These are phyloP conservation scores for Amniculicola lignicola DNA, from an alignment of 495 filamentous ascomycete species.

Conservation along the genomic window DNA sequence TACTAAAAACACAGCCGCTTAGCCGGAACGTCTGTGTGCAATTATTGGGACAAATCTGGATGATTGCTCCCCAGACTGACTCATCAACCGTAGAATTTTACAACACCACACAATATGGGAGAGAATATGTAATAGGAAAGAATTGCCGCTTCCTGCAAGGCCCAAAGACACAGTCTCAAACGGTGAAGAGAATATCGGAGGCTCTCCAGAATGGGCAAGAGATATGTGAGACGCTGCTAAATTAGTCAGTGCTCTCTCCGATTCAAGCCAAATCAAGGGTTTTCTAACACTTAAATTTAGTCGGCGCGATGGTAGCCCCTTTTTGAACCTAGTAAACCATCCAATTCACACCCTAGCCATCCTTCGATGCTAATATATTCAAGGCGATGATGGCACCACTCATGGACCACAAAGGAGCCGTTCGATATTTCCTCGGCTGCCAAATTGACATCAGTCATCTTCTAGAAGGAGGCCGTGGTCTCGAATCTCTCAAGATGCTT, in stretches of 20 bases:
- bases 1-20: no score
- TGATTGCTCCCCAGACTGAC: neutral
- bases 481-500: constrained; percentile 54
- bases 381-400: constrained; percentile 58
- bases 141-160: constrained; percentile 66
- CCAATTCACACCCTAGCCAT: neutral
- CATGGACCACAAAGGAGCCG: constrained; percentile 56
- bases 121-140: constrained; percentile 55
- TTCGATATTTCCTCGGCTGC: constrained; percentile 61
- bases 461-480: constrained; percentile 54
- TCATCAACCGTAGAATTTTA: constrained; percentile 48
- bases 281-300: constrained; percentile 25
- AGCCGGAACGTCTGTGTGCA: no score
- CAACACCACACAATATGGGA: constrained; percentile 60
- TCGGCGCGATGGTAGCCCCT: constrained; percentile 59
- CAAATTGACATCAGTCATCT: constrained; percentile 62
- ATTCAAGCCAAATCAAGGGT: neutral
- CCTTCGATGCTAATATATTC: neutral
- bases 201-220: constrained; percentile 57
- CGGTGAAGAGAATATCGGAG: constrained; percentile 55
- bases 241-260: constrained; percentile 50
- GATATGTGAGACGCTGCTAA: constrained; percentile 64
- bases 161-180: constrained; percentile 51
- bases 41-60: no score
- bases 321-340: constrained; percentile 55